A percentile compares a stretch with the other conserved stretches of the same genome.
These are phyloP conservation scores for Fraxinus cuspidata DNA, from an alignment of 257 asterid genomes.

Conservation along the genomic window DNA sequence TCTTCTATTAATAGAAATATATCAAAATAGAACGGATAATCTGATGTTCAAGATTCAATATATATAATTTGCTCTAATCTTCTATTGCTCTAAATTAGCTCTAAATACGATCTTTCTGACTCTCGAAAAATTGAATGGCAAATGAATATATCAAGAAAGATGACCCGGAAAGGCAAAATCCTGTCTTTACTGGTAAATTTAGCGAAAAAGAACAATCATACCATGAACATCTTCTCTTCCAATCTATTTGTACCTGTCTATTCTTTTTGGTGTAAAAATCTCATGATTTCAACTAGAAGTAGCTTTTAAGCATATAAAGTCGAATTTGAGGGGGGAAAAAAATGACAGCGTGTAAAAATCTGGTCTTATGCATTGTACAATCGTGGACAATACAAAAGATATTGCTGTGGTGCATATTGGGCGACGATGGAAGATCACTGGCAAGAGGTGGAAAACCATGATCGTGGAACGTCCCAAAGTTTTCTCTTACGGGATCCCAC, in stretches of 20 bases:
- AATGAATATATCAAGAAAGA: too few relatives aligned
- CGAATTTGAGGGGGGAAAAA: not conserved
- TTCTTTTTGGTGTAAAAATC: not conserved
- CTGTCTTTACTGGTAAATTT: too few relatives aligned
- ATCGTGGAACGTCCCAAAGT: slow-evolving; percentile 20
- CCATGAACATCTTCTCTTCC: not conserved
- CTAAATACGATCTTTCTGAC: too few relatives aligned
- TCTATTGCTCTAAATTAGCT: too few relatives aligned
- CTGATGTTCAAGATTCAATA: too few relatives aligned
- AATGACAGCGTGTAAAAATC: too few relatives aligned
- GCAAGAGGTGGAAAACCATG: slow-evolving; percentile 18
- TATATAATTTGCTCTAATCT: too few relatives aligned
- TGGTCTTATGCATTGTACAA: not conserved
- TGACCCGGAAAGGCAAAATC: too few relatives aligned
- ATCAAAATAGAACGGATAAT: too few relatives aligned
- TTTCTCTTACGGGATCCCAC: slow-evolving; percentile 47
- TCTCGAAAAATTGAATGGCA: too few relatives aligned
- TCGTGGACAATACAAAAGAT: slow-evolving; percentile 32
- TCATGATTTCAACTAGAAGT: not conserved
- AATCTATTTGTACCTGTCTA: not conserved
- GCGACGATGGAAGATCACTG: slow-evolving; percentile 23
- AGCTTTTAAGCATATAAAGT: slow-evolving; percentile 19
- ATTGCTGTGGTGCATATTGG: slow-evolving; percentile 9
- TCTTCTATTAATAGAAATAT: too few relatives aligned
- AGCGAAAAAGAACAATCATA: too few relatives aligned